Base-by-base conservation (phyloP, 176 grass and related monocot species). In the Oryza nivara region DNA sequence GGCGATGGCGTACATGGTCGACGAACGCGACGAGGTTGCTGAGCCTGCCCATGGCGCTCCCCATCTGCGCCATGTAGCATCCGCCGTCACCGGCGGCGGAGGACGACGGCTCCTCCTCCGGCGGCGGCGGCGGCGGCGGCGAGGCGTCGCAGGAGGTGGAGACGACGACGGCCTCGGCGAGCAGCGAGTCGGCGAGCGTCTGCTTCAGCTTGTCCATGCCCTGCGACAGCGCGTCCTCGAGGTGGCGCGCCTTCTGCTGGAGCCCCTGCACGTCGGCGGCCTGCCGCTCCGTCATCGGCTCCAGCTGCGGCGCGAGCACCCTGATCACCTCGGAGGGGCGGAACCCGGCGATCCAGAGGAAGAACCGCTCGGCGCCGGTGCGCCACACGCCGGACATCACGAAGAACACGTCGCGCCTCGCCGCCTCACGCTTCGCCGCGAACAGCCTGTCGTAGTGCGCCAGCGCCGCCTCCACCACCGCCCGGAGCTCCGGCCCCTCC, bases 321-420 rank as follows among this genome's bases (percentile, higher is more conserved):
- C 90, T 92, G 68, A 94, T 78, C 26, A 92, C 84, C 66, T 92
- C 92, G 74, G 92, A 94, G 43, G 92, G 92, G 68, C 90, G 87
- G 81, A 95, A 95, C 9, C 90, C 90, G 10, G 87, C 82, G 88
- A 92, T 92, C 92, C 92, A 98, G 30, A 92, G 85, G 68, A 98
- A 98, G 78, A 95, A 86, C 0, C 93, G 85, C 84, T 95, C 91
- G 1, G 87, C 77, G 6, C 87, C 49, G 11, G 93, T 76, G 7
- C 86, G 72, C 93, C 96, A 95, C 89, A 76, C 84, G 44, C 93
- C 96, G 6, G 91, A 98, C 74, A 93, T 91, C 16, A 95, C 71
- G 67, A 87, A 85, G 87, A 98, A 95, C 7, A 93, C 89, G 89
- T 98, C 90, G 4, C 63, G 65, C 69, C 65, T 73, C 5, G 92